phyloP scores from a whole-genome alignment of 345 rosid genomes.

The Laguncularia racemosa region DNA sequence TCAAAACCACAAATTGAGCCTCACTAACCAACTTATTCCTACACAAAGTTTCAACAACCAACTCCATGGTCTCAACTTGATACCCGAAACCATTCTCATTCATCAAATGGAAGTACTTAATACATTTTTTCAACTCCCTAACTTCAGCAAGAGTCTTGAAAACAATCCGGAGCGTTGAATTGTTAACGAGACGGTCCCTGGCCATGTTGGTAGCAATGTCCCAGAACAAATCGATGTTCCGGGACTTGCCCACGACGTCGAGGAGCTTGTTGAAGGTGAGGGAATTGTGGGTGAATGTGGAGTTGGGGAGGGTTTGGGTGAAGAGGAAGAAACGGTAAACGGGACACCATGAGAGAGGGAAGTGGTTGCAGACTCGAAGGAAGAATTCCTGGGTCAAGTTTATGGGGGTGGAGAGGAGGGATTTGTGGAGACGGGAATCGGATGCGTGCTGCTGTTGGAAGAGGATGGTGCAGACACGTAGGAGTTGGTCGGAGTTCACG shows the following conservation, averaged over 20 bases:
- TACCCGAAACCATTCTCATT: slow-evolving; percentile 45
- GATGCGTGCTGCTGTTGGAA: slow-evolving; percentile 69
- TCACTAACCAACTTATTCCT: slow-evolving; percentile 50
- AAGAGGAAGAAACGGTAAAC: slow-evolving; percentile 64
- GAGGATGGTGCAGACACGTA: slow-evolving; percentile 71
- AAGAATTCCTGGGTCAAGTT: slow-evolving; percentile 60
- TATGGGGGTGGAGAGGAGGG: slow-evolving; percentile 37
- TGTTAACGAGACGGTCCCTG: slow-evolving; percentile 38
- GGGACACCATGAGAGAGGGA: slow-evolving; percentile 82
- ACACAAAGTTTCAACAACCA: slow-evolving; percentile 46
- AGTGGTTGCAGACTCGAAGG: slow-evolving; percentile 82
- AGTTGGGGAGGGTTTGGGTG: slow-evolving; percentile 31
- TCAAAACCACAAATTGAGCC: slow-evolving; percentile 49
- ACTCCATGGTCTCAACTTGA: slow-evolving; percentile 41
- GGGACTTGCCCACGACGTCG: slow-evolving; percentile 48
- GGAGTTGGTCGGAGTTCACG: slow-evolving; percentile 47
- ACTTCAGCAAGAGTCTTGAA: slow-evolving; percentile 52
- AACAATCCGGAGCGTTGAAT: slow-evolving; percentile 61
- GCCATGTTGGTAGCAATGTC: slow-evolving; percentile 40
- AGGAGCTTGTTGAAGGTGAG: slow-evolving; percentile 63
- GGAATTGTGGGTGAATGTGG: slow-evolving; percentile 40
- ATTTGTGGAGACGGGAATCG: slow-evolving; percentile 50
- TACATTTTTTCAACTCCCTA: slow-evolving; percentile 69
- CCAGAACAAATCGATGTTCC: slow-evolving; percentile 79
- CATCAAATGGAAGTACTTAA: slow-evolving; percentile 60